Evolutionary conservation across 768 basidiomycete species (phyloP).

Genomic region (Kwoniella heveanensis): DNA sequence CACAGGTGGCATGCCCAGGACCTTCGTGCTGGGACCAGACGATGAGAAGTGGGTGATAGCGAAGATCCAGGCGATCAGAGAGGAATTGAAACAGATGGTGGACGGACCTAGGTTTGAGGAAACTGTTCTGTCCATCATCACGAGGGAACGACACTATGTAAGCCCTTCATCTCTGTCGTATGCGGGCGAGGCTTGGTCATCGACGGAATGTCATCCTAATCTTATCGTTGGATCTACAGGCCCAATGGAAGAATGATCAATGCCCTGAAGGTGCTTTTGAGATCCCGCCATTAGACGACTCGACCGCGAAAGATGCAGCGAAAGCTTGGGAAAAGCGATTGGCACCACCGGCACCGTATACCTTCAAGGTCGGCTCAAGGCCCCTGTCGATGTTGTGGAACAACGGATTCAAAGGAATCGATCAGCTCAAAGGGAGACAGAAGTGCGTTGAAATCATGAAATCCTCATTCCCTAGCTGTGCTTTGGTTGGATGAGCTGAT

Average conservation of each 20-base stretch:
- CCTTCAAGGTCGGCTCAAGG: slow-evolving; percentile 40
- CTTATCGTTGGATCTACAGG: slow-evolving; percentile 19
- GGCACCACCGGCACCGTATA: slow-evolving; percentile 29
- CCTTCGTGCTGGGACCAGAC: slow-evolving; percentile 42
- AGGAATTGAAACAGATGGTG: slow-evolving; percentile 42
- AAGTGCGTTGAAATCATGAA: slow-evolving; percentile 23
- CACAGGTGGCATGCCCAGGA: slow-evolving; percentile 50
- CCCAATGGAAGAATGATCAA: slow-evolving; percentile 51
- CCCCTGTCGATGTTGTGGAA: slow-evolving; percentile 41
- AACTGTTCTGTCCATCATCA: slow-evolving; percentile 44
- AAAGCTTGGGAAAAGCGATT: slow-evolving; percentile 35
- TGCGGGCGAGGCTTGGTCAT: no score
- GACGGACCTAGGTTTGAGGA: slow-evolving; percentile 46
- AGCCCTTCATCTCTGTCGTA: no score
- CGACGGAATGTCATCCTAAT: not conserved
- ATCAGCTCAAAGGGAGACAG: slow-evolving; percentile 45
- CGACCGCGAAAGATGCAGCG: slow-evolving; percentile 27
- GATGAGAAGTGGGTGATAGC: slow-evolving; percentile 43
- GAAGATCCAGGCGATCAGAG: slow-evolving; percentile 34
- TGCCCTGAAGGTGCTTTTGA: slow-evolving; percentile 47
- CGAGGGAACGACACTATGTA: slow-evolving; percentile 44
- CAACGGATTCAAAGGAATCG: slow-evolving; percentile 36
- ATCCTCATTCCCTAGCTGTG: not conserved
- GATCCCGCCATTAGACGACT: slow-evolving; percentile 33
- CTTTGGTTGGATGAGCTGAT: not conserved